Evolutionary conservation across 768 basidiomycete species (phyloP), one percentile per base, ranked within the genome.

Genomic region (Rhodotorula toruloides): DNA sequence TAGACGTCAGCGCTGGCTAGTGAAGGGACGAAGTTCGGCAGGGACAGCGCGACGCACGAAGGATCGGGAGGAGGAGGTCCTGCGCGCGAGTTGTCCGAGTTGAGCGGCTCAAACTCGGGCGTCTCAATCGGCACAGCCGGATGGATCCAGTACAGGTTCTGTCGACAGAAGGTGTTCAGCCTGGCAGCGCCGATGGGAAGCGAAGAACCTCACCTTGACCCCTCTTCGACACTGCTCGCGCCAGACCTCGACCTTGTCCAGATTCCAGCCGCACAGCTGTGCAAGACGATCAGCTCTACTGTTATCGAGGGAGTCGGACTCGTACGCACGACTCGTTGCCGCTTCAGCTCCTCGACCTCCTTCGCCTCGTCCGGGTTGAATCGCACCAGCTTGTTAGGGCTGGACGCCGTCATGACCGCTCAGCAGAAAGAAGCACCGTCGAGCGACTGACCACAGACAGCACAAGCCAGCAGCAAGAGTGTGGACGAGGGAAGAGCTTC

Each of bases 61-160:
- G 34, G 22, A 25, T 68, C 48, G 9, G 67, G 62, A 19, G 67
- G 44, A 3, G 58, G 58, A 4, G 67, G 67, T 21, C 67, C 67
- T 2, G 40, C 19, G 3, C 43, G 27, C 21, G 12, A 8, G 5
- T 32, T 22, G 17, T 57, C 31, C 21, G 21, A 42, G 42, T 31
- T 46, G 29, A 40, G 42, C 16, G 34, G 55, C 21, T 42, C 52
- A 13, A 19, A 12, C 3, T 40, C 47, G 1, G 36, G 61, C 46
- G 36, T 8, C 16, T 4, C 19, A 22, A 14, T 17, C 4, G 36
- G 49, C 21, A 59, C 54, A 0, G 53, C n/a, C 25, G 67, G 67
- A 10, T 44, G 25, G 50, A 69, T 58, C 68, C 68, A 69, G 49
- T 59, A 69, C 3, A 69, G 46, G 49, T 56, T 58, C 68, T 68